phyloP scores from a whole-genome alignment of 176 grass and related monocot genomes.

The Dactylis glomerata region DNA sequence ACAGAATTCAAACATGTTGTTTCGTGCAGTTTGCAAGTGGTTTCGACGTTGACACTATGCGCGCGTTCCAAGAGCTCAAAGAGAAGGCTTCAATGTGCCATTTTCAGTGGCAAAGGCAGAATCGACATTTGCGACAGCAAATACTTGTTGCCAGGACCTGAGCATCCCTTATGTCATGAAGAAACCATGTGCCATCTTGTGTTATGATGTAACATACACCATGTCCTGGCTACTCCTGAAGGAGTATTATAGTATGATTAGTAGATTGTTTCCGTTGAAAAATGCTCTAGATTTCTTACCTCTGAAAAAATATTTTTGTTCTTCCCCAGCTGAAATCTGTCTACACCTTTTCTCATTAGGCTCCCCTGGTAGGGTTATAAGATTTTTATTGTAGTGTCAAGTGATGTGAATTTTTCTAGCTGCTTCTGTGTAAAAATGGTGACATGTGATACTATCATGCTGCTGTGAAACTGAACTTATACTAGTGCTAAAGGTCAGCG shows the following conservation, averaged over 20 bases:
- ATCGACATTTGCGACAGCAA: constrained; percentile 44
- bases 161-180: background rate
- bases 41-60: constrained; percentile 93
- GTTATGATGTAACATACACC: background rate
- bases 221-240: background rate
- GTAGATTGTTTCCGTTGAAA: constrained; percentile 12
- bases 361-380: background rate
- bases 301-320: background rate
- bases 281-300: background rate
- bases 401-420: background rate
- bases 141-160: constrained; percentile 58
- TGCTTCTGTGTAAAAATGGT: background rate
- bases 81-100: constrained; percentile 77
- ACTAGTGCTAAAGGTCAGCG: background rate
- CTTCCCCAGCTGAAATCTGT: constrained; percentile 1
- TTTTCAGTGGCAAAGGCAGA: constrained; percentile 50
- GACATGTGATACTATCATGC: background rate
- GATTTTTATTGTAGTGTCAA: background rate
- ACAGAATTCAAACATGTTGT: background rate
- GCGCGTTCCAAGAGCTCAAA: constrained; percentile 94
- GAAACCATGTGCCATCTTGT: background rate
- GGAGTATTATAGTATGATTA: constrained; percentile 21
- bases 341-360: background rate
- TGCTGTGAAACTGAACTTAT: background rate
- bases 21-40: constrained; percentile 79